These are phyloP conservation scores for Austroboletus novae-zelandiae DNA, from an alignment of 1,284 basidiomycete species.

Conservation along the genomic window DNA sequence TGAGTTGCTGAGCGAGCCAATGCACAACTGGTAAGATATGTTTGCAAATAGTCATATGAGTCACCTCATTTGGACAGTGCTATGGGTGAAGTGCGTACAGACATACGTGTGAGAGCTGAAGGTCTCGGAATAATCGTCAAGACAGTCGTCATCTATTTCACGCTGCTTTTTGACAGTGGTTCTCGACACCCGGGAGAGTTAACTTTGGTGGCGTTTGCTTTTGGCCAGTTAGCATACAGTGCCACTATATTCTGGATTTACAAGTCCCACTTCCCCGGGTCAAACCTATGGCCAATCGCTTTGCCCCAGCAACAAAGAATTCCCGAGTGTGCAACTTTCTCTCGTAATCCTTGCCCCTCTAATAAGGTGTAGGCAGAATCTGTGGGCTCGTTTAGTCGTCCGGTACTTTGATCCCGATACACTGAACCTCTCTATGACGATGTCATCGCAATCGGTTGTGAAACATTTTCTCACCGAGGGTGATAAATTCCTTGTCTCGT, in stretches of 20 bases:
- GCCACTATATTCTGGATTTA: constrained; percentile 40
- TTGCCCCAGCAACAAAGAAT: constrained; percentile 12
- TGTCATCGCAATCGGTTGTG: constrained; percentile 84
- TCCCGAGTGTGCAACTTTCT: constrained; percentile 17
- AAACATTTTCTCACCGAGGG: constrained; percentile 97
- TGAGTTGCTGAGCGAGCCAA: constrained; percentile 82
- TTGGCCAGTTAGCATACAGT: constrained; percentile 78
- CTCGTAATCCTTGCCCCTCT: not conserved
- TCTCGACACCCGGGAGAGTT: constrained; percentile 35
- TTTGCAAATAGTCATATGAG: constrained; percentile 3
- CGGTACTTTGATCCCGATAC: constrained; percentile 49
- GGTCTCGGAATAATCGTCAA: constrained; percentile 78
- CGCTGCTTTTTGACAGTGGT: constrained; percentile 50
- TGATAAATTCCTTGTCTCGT: constrained; percentile 87
- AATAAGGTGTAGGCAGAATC: constrained; percentile 6
- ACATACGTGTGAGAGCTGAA: constrained; percentile 77
- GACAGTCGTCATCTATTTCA: constrained; percentile 65
- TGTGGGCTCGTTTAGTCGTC: constrained; percentile 12
- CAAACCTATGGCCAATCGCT: constrained; percentile 23
- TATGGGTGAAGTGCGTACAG: constrained; percentile 65
- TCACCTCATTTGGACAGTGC: constrained; percentile 41
- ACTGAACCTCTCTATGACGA: constrained; percentile 66
- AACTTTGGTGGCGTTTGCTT: constrained; percentile 78
- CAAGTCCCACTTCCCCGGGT: constrained; percentile 26
- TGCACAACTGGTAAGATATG: constrained; percentile 65